These are phyloP conservation scores for Monilinia polystroma DNA, from an alignment of 2,329 filamentous ascomycete genomes.

Conservation along the genomic window DNA sequence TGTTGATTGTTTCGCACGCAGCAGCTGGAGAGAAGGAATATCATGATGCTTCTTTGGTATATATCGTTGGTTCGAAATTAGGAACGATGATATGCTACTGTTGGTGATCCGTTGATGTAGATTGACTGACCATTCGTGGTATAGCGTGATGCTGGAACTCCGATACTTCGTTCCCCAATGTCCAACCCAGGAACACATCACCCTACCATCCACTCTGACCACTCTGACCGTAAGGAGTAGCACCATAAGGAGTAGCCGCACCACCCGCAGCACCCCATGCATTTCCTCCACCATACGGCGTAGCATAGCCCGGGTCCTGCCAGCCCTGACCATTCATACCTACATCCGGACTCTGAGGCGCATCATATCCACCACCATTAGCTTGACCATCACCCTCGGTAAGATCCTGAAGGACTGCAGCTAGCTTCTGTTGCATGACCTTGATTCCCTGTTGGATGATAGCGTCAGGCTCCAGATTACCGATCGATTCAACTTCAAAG, in stretches of 20 bases:
- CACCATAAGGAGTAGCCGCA: conserved; percentile 56
- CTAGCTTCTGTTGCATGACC: conserved; percentile 86
- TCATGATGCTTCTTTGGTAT: neutral
- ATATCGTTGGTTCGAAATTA: neutral
- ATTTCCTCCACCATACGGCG: conserved; percentile 64
- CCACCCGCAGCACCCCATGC: conserved; percentile 63
- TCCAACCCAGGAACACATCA: neutral
- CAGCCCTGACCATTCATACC: conserved; percentile 57
- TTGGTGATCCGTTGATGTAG: neutral
- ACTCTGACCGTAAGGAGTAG: conserved; percentile 59
- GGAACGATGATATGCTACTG: neutral
- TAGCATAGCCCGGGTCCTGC: conserved; percentile 64
- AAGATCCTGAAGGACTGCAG: conserved; percentile 69
- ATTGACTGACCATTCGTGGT: neutral
- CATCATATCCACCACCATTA: conserved; percentile 49
- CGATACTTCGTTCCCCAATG: neutral
- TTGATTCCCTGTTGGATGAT: conserved; percentile 88
- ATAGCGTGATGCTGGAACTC: neutral
- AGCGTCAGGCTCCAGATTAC: conserved; percentile 82
- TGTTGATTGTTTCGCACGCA: neutral
- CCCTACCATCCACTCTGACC: conserved; percentile 32
- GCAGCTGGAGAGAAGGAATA: neutral
- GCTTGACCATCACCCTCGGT: conserved; percentile 56
- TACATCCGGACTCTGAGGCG: conserved; percentile 62
- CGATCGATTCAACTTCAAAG: conserved; percentile 87